Base-by-base conservation (phyloP, 2,329 filamentous ascomycete genomes). In the Fusarium keratoplasticum region DNA sequence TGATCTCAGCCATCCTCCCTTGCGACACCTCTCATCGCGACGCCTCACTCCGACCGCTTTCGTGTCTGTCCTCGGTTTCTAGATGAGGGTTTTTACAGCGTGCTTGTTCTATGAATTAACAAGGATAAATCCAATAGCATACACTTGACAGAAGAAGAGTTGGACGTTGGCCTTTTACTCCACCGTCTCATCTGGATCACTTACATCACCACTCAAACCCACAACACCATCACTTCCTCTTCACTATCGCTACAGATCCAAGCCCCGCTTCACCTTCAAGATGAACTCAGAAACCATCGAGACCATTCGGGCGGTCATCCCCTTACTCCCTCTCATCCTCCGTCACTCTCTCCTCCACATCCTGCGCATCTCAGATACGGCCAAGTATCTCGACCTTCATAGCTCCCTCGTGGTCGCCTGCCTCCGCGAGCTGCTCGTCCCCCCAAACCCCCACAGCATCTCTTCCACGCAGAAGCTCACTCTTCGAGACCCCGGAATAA, bases 341-440 rank as follows among this genome's bases (percentile, higher is more conserved):
- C 90, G 90, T 71, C 88, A 91, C 2, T 86, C 90, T 3, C 70
- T 94, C 14, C 83, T 88, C 57, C 93, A 95, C 77, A 79, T 91
- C 3, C 85, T 98, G 9, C 89, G 88, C 31, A 83, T 93, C 44
- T 95, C 95, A 0, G 87, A 92, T 36, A 91, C 91, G 9, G 90
- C 92, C 6, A 89, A 90, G 55, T 94, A 96, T 84, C 92, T 96
- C 84, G 93, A 97, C 80, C 84, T 98, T 5, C 89, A 89, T 61
- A 96, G 93, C 16, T 92, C 93, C 66, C 79, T 98, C 64, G 91
- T 88, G 1, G 87, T 98, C 65, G 88, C 90, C 29, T 84, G 96
- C 18, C 81, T 98, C n/a, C 92, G 94, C 22, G 89, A 89, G 0
- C 85, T 95, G 64, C 81, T 94, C 27, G 73, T 81, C 16, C 83